Evolutionary conservation across 2,329 filamentous ascomycete genomes (phyloP).

Genomic region (Monosporascus ibericus): DNA sequence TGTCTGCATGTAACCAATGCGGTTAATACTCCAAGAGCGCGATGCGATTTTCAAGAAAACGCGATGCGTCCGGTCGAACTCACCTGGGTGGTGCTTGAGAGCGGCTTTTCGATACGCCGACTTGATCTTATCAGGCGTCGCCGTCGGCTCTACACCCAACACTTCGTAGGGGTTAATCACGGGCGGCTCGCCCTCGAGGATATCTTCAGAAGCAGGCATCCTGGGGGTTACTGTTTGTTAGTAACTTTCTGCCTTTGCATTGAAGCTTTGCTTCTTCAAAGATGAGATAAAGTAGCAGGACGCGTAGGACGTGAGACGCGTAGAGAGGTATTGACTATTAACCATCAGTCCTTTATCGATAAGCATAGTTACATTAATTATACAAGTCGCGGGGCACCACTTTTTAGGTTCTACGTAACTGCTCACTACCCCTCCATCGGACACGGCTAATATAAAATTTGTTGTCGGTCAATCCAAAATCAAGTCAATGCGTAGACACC

Average conservation of each 20-base stretch:
- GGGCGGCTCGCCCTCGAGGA: conserved; percentile 53
- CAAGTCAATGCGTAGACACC: neutral
- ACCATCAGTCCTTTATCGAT: conserved; percentile 10
- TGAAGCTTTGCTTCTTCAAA: neutral
- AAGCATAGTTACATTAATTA: conserved; percentile 1
- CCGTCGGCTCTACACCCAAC: conserved; percentile 63
- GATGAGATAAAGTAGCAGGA: neutral
- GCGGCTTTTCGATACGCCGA: conserved; percentile 87
- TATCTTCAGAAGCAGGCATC: conserved; percentile 48
- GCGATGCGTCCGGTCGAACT: conserved; percentile 7
- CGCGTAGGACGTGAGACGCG: conserved; percentile 14
- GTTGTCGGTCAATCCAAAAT: neutral
- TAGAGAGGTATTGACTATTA: neutral
- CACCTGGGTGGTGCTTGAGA: conserved; percentile 80
- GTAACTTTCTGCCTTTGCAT: neutral
- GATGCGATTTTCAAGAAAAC: neutral
- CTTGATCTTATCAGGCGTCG: conserved; percentile 76
- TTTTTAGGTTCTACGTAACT: neutral
- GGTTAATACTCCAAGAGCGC: neutral
- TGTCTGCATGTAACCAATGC: conserved; percentile 50
- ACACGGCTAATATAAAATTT: no score
- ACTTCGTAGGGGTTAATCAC: conserved; percentile 72
- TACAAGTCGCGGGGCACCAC: neutral
- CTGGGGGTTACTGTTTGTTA: conserved; percentile 3
- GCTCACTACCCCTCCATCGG: no score